Evolutionary conservation across 257 asterid genomes (phyloP), one percentile per base, ranked within the genome.

Genomic region (Nyctanthes arbortristis): DNA sequence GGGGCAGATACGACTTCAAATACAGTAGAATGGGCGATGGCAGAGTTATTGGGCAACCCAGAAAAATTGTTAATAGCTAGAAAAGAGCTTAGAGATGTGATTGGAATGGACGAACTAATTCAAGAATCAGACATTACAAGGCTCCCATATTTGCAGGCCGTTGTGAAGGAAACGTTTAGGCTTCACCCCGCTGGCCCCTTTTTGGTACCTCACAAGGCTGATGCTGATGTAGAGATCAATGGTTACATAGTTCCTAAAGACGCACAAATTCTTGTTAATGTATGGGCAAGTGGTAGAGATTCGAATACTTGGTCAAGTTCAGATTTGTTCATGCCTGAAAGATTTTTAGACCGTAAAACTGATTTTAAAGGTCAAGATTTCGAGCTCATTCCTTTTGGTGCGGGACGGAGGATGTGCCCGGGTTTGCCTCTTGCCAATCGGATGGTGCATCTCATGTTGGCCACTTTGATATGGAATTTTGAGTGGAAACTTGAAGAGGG

Each of bases 201-300:
- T 1, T 5, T 84, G 14, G 3, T 76, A 39, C 87, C 79, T 7
- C 89, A 31, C 56, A 70, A 74, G 40, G 70, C 77, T 2, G 35
- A 40, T 0, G 33, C 29, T 0, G 80, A 79, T 2, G 29, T 71
- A 0, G 72, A 74, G 69, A 68, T 78, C 25, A 57, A 66, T 0
- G 79, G 81, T 13, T 84, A 74, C 20, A 35, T 37, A 0, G 18
- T 84, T 18, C 87, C 87, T 0, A 69, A 70, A 35, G 36, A 59
- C 0, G 71, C 82, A 0, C 72, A 74, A 13, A 7, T 84, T 13
- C 68, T 84, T 0, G 60, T 81, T 10, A 84, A 81, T 8, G 73
- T 65, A 31, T 77, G 85, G 87, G 87, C 87, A 0, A 79, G 37
- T 1, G 84, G 82, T 0, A 72, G 89, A 56, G 85, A 81, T 56